Percentiles rank a stretch among this genome's conserved stretches.
These are phyloP conservation scores for Hypericum perforatum DNA, from an alignment of 345 rosid species.

Conservation along the genomic window DNA sequence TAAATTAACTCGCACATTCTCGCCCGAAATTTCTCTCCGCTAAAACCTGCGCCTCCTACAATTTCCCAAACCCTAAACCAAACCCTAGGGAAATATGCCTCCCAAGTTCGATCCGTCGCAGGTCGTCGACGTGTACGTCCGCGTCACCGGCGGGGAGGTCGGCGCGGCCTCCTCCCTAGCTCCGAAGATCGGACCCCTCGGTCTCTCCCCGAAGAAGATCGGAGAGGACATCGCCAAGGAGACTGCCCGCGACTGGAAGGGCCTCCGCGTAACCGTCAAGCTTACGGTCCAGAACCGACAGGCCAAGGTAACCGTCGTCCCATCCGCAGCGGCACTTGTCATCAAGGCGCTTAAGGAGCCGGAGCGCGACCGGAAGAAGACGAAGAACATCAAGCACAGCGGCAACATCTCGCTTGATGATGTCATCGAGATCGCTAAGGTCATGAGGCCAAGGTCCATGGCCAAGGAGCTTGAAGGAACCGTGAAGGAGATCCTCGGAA, in stretches of 20 bases:
- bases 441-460: slow-evolving; percentile 6
- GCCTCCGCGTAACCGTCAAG: slow-evolving; percentile 7
- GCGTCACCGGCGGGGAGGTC: slow-evolving; percentile 8
- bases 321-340: slow-evolving; percentile 10
- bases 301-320: slow-evolving; percentile 8
- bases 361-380: slow-evolving; percentile 10
- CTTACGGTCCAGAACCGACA: slow-evolving; percentile 10
- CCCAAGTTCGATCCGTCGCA: slow-evolving; percentile 10
- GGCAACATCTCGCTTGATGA: slow-evolving; percentile 12
- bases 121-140: slow-evolving; percentile 7
- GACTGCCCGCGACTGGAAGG: slow-evolving; percentile 8
- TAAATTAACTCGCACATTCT: no score
- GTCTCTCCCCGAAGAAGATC: slow-evolving; percentile 10
- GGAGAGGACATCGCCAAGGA: slow-evolving; percentile 12
- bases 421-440: slow-evolving; percentile 7
- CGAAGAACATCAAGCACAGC: slow-evolving; percentile 10
- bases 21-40: no score
- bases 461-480: slow-evolving; percentile 7
- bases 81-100: neutral
- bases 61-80: slow-evolving; percentile 1
- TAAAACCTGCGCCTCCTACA: neutral
- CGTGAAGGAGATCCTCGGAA: slow-evolving; percentile 8
- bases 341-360: slow-evolving; percentile 11
- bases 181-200: slow-evolving; percentile 9
- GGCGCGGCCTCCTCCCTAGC: slow-evolving; percentile 9